phyloP scores from a whole-genome alignment of 2,329 filamentous ascomycete genomes.

The Aspergillus aculeatus region DNA sequence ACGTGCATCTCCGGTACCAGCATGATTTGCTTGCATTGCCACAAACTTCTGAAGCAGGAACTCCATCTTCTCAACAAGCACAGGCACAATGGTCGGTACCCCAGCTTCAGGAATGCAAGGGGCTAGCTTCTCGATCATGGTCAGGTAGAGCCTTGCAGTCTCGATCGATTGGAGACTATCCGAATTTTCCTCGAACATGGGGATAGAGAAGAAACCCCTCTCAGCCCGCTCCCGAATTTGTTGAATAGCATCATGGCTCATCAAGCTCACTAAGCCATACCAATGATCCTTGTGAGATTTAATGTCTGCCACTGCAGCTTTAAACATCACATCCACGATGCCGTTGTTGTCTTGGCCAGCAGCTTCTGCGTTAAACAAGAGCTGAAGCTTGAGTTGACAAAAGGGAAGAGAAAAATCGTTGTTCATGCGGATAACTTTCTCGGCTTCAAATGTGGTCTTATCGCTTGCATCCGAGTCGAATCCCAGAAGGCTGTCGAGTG shows the following conservation, averaged over 20 bases:
- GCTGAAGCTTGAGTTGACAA: constrained; percentile 43
- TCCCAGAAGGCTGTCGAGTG: constrained; percentile 35
- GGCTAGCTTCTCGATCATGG: constrained; percentile 40
- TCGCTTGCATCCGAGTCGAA: constrained; percentile 19
- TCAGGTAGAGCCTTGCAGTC: constrained; percentile 37
- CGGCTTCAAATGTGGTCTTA: constrained; percentile 29
- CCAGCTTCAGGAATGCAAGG: constrained; percentile 38
- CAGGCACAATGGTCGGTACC: constrained; percentile 29
- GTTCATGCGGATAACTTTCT: constrained; percentile 36
- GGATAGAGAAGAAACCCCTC: constrained; percentile 39
- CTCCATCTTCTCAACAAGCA: constrained; percentile 44
- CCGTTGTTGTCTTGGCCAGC: constrained; percentile 28
- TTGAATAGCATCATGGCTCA: constrained; percentile 38
- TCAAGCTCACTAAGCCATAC: constrained; percentile 40
- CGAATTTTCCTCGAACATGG: constrained; percentile 29
- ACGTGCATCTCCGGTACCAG: constrained; percentile 18
- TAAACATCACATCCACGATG: constrained; percentile 43
- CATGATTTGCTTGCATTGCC: constrained; percentile 26
- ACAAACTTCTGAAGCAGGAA: constrained; percentile 39
- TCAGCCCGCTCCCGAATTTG: constrained; percentile 44
- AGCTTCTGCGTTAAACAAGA: constrained; percentile 37
- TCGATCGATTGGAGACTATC: constrained; percentile 27
- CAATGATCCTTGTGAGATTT: constrained; percentile 36
- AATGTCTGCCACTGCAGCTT: constrained; percentile 37
- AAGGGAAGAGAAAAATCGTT: constrained; percentile 46